Base-by-base conservation (phyloP, 208 protist genomes). In the Trypanosoma platydactyli region DNA sequence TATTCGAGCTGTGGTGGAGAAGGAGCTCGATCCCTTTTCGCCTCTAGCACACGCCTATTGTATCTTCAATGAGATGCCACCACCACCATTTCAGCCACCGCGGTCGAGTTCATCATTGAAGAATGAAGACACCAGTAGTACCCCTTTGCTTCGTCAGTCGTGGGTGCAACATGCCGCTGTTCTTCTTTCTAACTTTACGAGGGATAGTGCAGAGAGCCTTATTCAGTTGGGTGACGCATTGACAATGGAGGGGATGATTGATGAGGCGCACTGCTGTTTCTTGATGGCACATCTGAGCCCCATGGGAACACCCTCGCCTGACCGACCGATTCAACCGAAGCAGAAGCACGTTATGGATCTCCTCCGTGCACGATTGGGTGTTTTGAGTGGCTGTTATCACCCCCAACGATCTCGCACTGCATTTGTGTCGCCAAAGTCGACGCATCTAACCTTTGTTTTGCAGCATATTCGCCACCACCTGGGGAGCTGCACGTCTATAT, bases 21-120 rank as follows among this genome's bases (percentile, higher is more conserved):
- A 84, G 61, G 79, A 90, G 61, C 68, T 94, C 35, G 41, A 76
- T 22, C 62, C 67, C 3, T 35, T 64, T 22, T 89, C 89, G 20
- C 86, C 89, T 16, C 79, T 94, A 13, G 78, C 89, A 9, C 86
- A 91, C 65, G 89, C 86, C 40, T 94, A 94, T 55, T 80, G 79
- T 71, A 73, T 86, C 58, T 94, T 94, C 71, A 92, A 88, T 59
- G 84, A 91, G 61, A 48, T 91, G 62, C 79, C 83, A 16, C 73
- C 84, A 18, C 81, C 84, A 18, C 81, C 83, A 5, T 77, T 88
- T 68, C 38, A 72, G 16, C 60, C 76, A 52, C 49, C 64, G 25
- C 33, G n/a, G 18, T 0, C 41, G 22, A 24, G 29, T 20, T 9
- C 40, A 52, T 13, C 15, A 16, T 24, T 38, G 24, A 51, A 46